A percentile compares a stretch with the other conserved stretches of the same genome.
These are phyloP conservation scores for Geotrichum carabidarum DNA, from an alignment of 1,139 yeast species.

Conservation along the genomic window DNA sequence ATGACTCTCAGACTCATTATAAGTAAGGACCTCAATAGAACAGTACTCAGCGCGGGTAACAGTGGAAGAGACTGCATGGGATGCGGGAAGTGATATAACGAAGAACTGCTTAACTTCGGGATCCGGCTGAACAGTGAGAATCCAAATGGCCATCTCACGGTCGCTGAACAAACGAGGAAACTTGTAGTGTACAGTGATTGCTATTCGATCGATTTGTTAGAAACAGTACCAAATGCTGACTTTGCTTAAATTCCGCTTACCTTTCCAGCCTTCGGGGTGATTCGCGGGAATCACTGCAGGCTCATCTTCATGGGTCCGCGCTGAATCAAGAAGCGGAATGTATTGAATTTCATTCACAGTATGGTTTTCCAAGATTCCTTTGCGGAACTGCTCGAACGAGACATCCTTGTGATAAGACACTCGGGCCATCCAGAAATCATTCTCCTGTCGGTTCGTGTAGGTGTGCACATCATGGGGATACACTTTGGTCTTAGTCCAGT, in stretches of 20 bases:
- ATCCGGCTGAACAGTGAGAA: conserved; percentile 41
- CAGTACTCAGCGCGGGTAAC: conserved; percentile 43
- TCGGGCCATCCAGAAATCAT: conserved; percentile 47
- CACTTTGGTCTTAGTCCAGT: conserved; percentile 28
- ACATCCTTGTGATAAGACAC: conserved; percentile 40
- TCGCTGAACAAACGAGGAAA: conserved; percentile 47
- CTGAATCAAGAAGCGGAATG: conserved; percentile 38
- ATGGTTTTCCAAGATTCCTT: conserved; percentile 35
- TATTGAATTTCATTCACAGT: conserved; percentile 40
- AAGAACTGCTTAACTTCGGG: conserved; percentile 41
- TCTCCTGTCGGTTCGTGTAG: conserved; percentile 36
- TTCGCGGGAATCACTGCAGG: conserved; percentile 28
- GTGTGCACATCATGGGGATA: conserved; percentile 36
- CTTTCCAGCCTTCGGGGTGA: conserved; percentile 12
- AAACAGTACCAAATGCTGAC: too few species aligned
- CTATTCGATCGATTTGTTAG: neutral
- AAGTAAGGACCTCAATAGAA: conserved; percentile 52
- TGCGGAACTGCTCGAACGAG: conserved; percentile 32
- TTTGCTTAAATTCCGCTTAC: neutral
- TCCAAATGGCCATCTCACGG: conserved; percentile 58
- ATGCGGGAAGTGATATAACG: conserved; percentile 50
- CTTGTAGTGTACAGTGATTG: conserved; percentile 41
- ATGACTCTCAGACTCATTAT: conserved; percentile 39
- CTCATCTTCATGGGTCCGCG: conserved; percentile 35
- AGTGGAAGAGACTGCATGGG: conserved; percentile 27